phyloP scores from a whole-genome alignment of 257 asterid species.

The Nicotiana sylvestris region DNA sequence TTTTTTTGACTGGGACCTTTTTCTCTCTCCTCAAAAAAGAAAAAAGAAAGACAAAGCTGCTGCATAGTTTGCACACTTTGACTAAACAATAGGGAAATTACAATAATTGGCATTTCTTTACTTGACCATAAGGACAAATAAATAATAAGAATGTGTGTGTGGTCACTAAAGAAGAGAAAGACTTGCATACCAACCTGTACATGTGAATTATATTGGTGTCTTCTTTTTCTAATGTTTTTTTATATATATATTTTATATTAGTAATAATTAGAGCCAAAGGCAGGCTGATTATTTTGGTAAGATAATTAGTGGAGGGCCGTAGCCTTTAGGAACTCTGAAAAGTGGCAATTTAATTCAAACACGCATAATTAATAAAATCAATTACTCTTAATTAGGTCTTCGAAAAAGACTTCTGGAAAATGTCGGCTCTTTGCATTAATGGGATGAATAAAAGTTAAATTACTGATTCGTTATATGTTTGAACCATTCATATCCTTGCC shows the following conservation, averaged over 20 bases:
- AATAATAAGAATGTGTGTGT: neutral
- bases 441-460: neutral
- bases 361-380: neutral
- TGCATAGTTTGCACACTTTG: conserved; percentile 1
- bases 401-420: neutral
- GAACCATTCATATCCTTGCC: too few species aligned
- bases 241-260: neutral
- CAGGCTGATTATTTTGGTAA: neutral
- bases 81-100: neutral
- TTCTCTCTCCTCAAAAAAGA: conserved; percentile 5
- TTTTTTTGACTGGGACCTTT: neutral
- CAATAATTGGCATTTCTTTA: conserved; percentile 1
- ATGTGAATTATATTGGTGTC: neutral
- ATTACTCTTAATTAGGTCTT: neutral
- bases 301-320: neutral
- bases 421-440: neutral
- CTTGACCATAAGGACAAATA: neutral
- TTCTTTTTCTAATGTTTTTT: neutral
- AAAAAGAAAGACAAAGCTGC: neutral
- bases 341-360: neutral
- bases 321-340: neutral
- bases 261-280: neutral
- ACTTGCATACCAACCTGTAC: neutral
- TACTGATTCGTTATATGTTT: too few species aligned
- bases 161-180: neutral